Percentiles rank a stretch among this genome's conserved stretches.
Conservation (phyloP, 2,329 filamentous ascomycete species). For the Ascocoryne sarcoides region DNA sequence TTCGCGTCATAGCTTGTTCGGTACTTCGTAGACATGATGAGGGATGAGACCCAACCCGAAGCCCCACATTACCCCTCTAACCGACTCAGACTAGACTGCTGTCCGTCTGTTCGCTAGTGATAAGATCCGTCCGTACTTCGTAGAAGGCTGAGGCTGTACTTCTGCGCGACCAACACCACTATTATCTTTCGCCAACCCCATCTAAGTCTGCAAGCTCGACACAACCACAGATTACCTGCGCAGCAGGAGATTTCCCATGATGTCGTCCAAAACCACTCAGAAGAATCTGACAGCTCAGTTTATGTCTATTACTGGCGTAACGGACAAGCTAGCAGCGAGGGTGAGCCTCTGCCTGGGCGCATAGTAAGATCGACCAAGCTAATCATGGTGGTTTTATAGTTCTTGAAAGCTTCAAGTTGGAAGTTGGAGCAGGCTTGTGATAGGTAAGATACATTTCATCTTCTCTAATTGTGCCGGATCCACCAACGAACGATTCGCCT, state of each 20-base stretch:
- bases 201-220: not conserved
- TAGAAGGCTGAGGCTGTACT: not conserved
- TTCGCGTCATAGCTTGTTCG: too few species aligned
- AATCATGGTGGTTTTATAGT: conserved; percentile 21
- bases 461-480: too few species aligned
- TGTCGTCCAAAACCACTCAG: conserved; percentile 25
- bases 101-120: not conserved
- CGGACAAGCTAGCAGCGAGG: conserved; percentile 23
- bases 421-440: conserved; percentile 32
- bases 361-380: conserved; percentile 14
- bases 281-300: conserved; percentile 22
- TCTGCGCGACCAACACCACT: too few species aligned
- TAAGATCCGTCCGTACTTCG: not conserved
- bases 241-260: conserved; percentile 8
- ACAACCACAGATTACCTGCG: not conserved
- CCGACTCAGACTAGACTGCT: not conserved
- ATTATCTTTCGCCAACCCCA: not conserved
- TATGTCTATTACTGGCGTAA: conserved; percentile 26
- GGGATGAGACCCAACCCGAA: too few species aligned
- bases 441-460: conserved; percentile 29
- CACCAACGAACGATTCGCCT: too few species aligned
- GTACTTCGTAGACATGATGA: too few species aligned
- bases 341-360: conserved; percentile 19
- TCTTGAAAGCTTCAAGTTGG: conserved; percentile 30
- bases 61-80: not conserved